Conservation (phyloP, 139 green algal species). For the Edaphochlamys debaryana region DNA sequence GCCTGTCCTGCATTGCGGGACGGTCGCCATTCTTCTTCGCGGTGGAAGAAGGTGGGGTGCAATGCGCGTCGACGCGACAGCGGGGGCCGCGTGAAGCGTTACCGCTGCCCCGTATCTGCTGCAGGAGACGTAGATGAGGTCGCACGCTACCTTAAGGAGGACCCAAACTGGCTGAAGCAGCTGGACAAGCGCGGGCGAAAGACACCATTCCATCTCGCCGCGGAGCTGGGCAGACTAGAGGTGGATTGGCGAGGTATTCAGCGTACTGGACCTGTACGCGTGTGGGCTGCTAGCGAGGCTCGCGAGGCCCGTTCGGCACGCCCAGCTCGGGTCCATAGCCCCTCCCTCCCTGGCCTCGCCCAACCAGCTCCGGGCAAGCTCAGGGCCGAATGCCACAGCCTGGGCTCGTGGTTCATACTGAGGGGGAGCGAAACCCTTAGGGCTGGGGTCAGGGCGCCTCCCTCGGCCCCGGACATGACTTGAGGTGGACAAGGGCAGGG, state of each 20-base stretch:
- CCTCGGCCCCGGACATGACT: neutral
- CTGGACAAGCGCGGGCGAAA: neutral
- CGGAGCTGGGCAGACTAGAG: conserved; percentile 8
- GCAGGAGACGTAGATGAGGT: conserved; percentile 8
- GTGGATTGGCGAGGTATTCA: neutral
- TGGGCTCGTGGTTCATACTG: neutral
- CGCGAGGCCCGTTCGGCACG: no score
- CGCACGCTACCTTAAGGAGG: neutral
- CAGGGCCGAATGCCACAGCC: no score
- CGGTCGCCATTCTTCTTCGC: neutral
- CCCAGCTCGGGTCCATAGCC: no score
- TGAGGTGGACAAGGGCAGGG: neutral
- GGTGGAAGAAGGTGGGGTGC: neutral
- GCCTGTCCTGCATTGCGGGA: no score
- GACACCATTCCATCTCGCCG: conserved; percentile 9
- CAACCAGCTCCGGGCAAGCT: no score
- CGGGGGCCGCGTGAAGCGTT: neutral
- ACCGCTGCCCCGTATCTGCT: neutral
- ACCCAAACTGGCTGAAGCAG: neutral
- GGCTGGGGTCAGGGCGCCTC: neutral
- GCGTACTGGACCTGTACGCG: neutral
- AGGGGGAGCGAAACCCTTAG: no score
- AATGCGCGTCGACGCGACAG: neutral
- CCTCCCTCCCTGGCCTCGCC: no score
- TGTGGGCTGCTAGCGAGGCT: neutral